Percentiles rank a stretch among this genome's conserved stretches.
These are phyloP conservation scores for Erysimum cheiri DNA, from an alignment of 441 rosid species.

Conservation along the genomic window DNA sequence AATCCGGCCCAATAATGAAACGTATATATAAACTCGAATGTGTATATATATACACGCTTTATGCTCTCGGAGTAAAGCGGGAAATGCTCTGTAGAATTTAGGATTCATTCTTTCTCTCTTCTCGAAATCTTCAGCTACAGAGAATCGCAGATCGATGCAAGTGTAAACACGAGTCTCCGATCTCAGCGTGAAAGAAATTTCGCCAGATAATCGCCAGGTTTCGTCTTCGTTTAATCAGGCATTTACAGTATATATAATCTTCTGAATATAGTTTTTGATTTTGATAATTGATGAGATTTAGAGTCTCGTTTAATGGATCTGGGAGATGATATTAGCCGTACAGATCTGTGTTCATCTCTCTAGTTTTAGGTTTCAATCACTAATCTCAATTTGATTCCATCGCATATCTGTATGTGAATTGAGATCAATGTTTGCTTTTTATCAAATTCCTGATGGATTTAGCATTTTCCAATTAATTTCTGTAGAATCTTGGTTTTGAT, in stretches of 20 bases:
- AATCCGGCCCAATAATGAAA: neutral
- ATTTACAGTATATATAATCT: neutral
- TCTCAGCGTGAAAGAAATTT: neutral
- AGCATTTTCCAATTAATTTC: neutral
- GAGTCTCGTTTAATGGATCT: neutral
- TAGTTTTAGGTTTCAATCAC: neutral
- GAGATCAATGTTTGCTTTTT: neutral
- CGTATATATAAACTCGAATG: neutral
- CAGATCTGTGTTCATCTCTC: neutral
- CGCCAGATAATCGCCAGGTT: neutral
- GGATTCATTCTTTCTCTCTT: neutral
- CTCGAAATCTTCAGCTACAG: neutral
- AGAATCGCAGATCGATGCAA: constrained; percentile 10
- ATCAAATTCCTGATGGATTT: neutral
- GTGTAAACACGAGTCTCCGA: neutral
- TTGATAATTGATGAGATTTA: neutral
- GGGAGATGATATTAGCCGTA: neutral
- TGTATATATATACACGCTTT: neutral
- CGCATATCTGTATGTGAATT: neutral
- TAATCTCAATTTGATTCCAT: too few relatives aligned
- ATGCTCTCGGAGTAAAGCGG: neutral
- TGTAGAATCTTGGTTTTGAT: neutral
- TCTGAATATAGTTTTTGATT: neutral
- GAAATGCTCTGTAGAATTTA: neutral
- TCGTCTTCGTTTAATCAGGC: neutral